These are phyloP conservation scores for Vigna reflexopilosa DNA, from an alignment of 306 rosid genomes.

Conservation along the genomic window DNA sequence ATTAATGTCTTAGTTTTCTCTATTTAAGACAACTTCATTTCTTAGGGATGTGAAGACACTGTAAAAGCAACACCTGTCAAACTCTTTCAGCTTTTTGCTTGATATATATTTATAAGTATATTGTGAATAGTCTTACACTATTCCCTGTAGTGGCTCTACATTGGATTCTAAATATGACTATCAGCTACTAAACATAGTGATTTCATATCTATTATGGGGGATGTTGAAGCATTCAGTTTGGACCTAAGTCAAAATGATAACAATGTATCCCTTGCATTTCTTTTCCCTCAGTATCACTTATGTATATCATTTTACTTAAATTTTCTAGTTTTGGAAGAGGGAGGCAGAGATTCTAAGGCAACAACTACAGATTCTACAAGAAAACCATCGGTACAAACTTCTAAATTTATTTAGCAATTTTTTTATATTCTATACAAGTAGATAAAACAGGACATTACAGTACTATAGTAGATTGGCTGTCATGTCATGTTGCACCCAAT, in stretches of 20 bases:
- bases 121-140: no score
- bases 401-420: slow-evolving; percentile 26
- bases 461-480: slow-evolving; percentile 1
- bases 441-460: slow-evolving; percentile 31
- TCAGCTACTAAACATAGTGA: no score
- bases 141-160: no score
- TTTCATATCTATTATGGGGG: no score
- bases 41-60: no score
- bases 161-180: no score
- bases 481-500: background rate
- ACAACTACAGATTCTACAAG: slow-evolving; percentile 77
- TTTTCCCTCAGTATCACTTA: slow-evolving; percentile 27
- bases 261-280: slow-evolving; percentile 5
- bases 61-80: no score
- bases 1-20: no score
- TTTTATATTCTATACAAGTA: slow-evolving; percentile 3
- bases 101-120: no score
- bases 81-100: no score
- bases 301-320: slow-evolving; percentile 33
- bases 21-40: no score
- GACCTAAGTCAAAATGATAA: slow-evolving; percentile 15
- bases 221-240: background rate
- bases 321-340: slow-evolving; percentile 78
- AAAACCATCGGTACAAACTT: slow-evolving; percentile 67
- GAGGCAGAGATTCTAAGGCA: slow-evolving; percentile 79